phyloP scores from a whole-genome alignment of 2,329 filamentous ascomycete species.

The Ceratocystiopsis brevicomis region DNA sequence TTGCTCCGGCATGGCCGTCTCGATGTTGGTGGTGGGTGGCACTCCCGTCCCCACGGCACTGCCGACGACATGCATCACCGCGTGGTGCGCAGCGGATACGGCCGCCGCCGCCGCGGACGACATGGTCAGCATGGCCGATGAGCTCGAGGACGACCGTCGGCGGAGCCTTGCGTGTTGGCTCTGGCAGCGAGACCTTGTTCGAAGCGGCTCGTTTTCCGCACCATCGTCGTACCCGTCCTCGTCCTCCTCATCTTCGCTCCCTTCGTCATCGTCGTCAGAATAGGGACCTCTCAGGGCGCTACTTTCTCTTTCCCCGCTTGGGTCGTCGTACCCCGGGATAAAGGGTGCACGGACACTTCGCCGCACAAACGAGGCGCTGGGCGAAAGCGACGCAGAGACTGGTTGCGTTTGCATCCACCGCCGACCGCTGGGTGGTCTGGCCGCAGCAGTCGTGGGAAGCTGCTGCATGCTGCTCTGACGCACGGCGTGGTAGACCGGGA shows the following conservation, averaged over 20 bases:
- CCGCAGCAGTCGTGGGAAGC: slow-evolving; percentile 5
- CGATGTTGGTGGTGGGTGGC: no score
- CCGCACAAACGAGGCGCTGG: slow-evolving; percentile 1
- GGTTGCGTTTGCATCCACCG: not conserved
- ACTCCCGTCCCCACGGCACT: not conserved
- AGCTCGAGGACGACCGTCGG: not conserved
- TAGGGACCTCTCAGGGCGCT: not conserved
- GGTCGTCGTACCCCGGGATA: no score
- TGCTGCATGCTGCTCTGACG: slow-evolving; percentile 10
- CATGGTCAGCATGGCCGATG: slow-evolving; percentile 1
- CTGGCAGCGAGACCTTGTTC: no score
- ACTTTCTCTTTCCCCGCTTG: no score
- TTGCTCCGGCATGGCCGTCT: no score
- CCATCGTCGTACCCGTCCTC: not conserved
- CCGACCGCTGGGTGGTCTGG: no score
- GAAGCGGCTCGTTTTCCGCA: no score
- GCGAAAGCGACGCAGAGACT: not conserved
- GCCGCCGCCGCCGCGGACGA: not conserved
- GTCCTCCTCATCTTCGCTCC: slow-evolving; percentile 1
- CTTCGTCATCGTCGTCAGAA: not conserved
- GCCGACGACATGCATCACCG: slow-evolving; percentile 1
- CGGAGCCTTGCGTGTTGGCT: no score
- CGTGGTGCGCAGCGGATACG: not conserved
- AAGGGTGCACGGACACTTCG: no score
- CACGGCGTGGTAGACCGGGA: not conserved